Evolutionary conservation across 768 basidiomycete genomes (phyloP).

Genomic region (Phylloporus sp.): DNA sequence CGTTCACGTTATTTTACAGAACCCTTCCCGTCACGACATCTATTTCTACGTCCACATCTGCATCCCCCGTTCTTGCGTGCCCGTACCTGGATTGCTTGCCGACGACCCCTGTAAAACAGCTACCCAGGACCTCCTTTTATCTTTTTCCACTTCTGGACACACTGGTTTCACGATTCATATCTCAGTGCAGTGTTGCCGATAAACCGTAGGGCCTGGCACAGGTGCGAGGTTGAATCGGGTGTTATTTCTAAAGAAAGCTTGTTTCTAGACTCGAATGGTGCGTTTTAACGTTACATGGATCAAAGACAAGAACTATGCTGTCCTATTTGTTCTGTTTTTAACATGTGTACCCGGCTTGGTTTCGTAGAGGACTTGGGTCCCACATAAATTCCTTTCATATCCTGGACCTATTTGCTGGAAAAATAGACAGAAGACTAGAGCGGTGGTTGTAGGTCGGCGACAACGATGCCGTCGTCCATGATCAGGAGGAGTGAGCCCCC

Average conservation of each 20-base stretch:
- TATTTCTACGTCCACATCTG: conserved; percentile 1
- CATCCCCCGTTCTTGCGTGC: conserved; percentile 4
- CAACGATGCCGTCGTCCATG: no score
- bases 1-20: not conserved
- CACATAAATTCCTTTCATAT: not conserved
- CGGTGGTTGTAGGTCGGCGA: no score
- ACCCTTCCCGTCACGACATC: not conserved
- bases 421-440: no score
- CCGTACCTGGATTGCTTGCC: not conserved
- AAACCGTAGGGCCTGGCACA: not conserved
- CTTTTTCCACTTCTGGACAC: not conserved
- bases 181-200: not conserved
- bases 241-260: not conserved
- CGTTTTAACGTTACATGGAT: not conserved
- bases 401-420: not conserved
- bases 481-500: no score
- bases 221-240: not conserved
- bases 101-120: conserved; percentile 1
- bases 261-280: not conserved
- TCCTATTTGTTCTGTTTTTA: not conserved
- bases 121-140: not conserved
- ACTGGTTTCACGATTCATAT: not conserved
- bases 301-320: not conserved
- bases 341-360: not conserved
- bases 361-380: not conserved